phyloP scores from a whole-genome alignment of 108 stramenopile genomes.

The Nitzschia putrida region DNA sequence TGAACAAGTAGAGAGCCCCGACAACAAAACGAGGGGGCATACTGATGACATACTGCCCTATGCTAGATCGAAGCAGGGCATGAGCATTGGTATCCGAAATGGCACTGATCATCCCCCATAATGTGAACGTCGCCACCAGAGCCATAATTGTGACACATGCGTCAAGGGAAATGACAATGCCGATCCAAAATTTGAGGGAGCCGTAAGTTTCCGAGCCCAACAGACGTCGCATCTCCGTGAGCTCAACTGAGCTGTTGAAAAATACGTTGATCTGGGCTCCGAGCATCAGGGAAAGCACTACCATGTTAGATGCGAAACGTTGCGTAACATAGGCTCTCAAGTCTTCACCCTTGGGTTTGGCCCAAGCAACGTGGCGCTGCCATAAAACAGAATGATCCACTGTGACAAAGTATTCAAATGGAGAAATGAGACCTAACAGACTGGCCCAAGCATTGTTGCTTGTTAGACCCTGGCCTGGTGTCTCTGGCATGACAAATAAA shows the following conservation, averaged over 20 bases:
- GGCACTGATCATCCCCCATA: conserved; percentile 53
- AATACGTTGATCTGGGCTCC: conserved; percentile 38
- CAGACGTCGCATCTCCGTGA: conserved; percentile 27
- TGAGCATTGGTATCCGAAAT: conserved; percentile 55
- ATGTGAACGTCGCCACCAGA: conserved; percentile 53
- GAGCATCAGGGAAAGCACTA: conserved; percentile 48
- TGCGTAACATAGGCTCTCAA: conserved; percentile 35
- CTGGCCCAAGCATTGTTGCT: conserved; percentile 16
- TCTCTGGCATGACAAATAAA: too few relatives aligned
- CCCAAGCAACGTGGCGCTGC: conserved; percentile 39
- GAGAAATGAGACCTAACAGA: conserved; percentile 12
- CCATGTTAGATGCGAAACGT: conserved; percentile 50
- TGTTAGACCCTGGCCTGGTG: neutral
- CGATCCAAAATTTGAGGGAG: conserved; percentile 46
- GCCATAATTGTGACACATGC: conserved; percentile 41
- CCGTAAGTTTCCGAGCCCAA: conserved; percentile 9
- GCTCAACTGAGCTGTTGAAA: conserved; percentile 34
- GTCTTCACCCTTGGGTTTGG: conserved; percentile 28
- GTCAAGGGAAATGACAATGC: conserved; percentile 39
- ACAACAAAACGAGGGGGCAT: conserved; percentile 48
- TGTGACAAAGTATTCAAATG: conserved; percentile 28
- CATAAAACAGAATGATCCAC: conserved; percentile 29
- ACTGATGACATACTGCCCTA: conserved; percentile 53
- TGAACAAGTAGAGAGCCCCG: conserved; percentile 40
- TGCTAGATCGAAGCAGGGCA: conserved; percentile 43